These are phyloP conservation scores for Cetraspora pellucida DNA, from an alignment of 192 early-diverging fungal species.

Conservation along the genomic window DNA sequence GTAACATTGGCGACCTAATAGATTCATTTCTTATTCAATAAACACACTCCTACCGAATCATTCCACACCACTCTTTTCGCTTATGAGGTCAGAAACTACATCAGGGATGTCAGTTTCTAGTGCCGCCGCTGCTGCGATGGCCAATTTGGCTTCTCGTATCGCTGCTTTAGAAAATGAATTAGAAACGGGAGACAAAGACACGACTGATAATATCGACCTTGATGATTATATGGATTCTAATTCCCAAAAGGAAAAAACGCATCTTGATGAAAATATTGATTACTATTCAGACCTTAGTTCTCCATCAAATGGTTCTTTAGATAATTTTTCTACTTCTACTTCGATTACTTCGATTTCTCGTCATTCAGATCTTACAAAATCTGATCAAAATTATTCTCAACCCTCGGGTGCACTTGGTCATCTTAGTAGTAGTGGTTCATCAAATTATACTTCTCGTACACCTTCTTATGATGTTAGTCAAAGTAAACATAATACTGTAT, in stretches of 20 bases:
- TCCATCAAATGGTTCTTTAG: too few species aligned
- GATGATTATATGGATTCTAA: neutral
- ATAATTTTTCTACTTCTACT: too few species aligned
- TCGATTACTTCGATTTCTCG: too few species aligned
- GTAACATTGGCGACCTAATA: too few species aligned
- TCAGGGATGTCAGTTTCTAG: neutral
- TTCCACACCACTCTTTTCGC: too few species aligned
- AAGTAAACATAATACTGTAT: neutral
- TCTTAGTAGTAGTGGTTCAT: neutral
- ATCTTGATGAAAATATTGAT: too few species aligned
- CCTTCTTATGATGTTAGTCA: neutral
- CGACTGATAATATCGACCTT: neutral
- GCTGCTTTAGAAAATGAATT: slow-evolving; percentile 27
- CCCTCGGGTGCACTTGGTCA: too few species aligned
- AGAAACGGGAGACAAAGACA: slow-evolving; percentile 8
- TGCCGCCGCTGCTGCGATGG: neutral
- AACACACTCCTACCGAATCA: too few species aligned
- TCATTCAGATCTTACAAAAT: neutral
- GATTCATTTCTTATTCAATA: too few species aligned
- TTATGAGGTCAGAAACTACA: neutral
- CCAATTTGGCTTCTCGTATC: slow-evolving; percentile 7
- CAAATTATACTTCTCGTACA: neutral
- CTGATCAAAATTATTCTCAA: neutral
- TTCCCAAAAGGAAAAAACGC: too few species aligned
- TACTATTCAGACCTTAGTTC: too few species aligned